A percentile compares a stretch with the other conserved stretches of the same genome.
These are phyloP conservation scores for Catharanthus roseus DNA, from an alignment of 257 asterid species.

Conservation along the genomic window DNA sequence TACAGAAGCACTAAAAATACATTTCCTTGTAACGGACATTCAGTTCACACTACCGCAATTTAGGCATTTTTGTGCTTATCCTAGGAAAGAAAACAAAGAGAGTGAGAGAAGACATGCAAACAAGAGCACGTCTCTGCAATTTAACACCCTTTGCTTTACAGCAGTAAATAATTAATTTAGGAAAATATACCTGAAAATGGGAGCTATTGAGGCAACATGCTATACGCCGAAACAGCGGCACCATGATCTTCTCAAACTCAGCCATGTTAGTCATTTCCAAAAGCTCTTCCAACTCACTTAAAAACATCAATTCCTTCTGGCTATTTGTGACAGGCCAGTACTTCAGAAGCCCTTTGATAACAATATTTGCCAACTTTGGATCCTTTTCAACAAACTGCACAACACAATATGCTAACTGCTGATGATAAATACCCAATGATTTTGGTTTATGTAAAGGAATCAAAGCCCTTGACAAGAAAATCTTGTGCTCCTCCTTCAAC, in stretches of 20 bases:
- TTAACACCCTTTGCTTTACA: not conserved
- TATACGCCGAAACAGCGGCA: constrained; percentile 36
- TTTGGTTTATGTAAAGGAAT: constrained; percentile 47
- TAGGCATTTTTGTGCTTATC: not conserved
- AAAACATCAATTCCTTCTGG: constrained; percentile 44
- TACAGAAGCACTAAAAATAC: not conserved
- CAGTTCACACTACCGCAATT: not conserved
- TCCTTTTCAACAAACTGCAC: constrained; percentile 48
- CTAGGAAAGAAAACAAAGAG: not conserved
- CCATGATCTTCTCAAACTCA: constrained; percentile 42
- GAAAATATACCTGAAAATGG: constrained; percentile 38
- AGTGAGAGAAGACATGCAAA: not conserved
- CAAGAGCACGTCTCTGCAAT: not conserved
- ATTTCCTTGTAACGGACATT: not conserved
- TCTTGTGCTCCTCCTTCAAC: constrained; percentile 39
- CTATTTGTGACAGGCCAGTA: constrained; percentile 46
- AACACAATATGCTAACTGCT: constrained; percentile 38
- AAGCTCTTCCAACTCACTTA: constrained; percentile 44
- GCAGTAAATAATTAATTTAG: not conserved
- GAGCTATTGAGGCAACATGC: constrained; percentile 40
- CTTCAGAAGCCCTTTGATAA: constrained; percentile 31
- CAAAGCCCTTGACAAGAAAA: constrained; percentile 32
- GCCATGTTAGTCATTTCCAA: constrained; percentile 35
- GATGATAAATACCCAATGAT: constrained; percentile 42
- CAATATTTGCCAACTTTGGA: constrained; percentile 32